Evolutionary conservation across 495 filamentous ascomycete species (phyloP).

Genomic region (Aspergillus egyptiacus): DNA sequence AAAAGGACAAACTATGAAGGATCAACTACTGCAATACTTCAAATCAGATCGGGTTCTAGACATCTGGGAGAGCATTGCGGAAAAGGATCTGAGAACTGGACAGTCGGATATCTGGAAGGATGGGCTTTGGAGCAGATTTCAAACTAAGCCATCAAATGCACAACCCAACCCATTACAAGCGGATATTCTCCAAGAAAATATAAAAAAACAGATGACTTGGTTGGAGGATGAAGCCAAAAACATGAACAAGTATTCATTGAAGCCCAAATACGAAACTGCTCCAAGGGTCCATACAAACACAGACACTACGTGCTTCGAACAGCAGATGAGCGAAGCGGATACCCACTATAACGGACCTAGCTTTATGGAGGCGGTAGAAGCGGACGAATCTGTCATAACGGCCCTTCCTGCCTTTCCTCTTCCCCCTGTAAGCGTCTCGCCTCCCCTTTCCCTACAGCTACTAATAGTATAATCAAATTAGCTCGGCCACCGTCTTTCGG

Average conservation of each 20-base stretch:
- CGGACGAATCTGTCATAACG: slow-evolving; percentile 32
- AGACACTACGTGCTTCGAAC: slow-evolving; percentile 23
- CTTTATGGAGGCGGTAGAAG: background rate
- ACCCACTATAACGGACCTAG: slow-evolving; percentile 2
- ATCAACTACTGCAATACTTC: slow-evolving; percentile 35
- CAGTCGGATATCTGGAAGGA: slow-evolving; percentile 21
- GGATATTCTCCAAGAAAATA: slow-evolving; percentile 14
- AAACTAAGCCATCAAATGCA: slow-evolving; percentile 22
- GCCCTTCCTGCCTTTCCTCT: slow-evolving; percentile 33
- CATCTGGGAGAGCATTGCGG: slow-evolving; percentile 30
- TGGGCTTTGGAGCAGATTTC: slow-evolving; percentile 34
- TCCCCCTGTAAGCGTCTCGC: slow-evolving; percentile 3
- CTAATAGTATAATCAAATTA: background rate
- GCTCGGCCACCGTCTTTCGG: background rate
- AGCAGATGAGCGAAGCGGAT: slow-evolving; percentile 2
- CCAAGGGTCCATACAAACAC: slow-evolving; percentile 36
- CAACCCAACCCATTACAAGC: slow-evolving; percentile 7
- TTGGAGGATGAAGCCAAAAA: slow-evolving; percentile 25
- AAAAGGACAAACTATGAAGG: slow-evolving; percentile 29
- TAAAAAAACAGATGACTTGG: slow-evolving; percentile 31
- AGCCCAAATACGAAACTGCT: slow-evolving; percentile 22
- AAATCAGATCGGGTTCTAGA: slow-evolving; percentile 39
- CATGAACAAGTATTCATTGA: slow-evolving; percentile 35
- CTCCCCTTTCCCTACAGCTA: background rate
- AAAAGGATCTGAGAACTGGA: slow-evolving; percentile 12